These are phyloP conservation scores for Bryum argenteum DNA, from an alignment of 225 moss, liverwort and hornwort genomes.

Conservation along the genomic window DNA sequence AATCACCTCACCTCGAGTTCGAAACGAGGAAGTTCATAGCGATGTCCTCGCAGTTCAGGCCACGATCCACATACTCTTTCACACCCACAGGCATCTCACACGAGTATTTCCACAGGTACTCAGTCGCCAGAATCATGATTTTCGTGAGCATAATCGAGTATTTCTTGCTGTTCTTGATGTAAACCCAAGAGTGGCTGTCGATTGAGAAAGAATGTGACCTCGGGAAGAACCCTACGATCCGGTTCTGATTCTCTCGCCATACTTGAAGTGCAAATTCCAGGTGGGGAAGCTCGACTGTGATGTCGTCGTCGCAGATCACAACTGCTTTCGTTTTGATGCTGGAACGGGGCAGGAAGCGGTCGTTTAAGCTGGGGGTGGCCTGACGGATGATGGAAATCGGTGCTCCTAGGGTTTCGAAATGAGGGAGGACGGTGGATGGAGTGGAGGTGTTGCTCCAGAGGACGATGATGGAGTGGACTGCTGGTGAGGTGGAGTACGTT, in stretches of 20 bases:
- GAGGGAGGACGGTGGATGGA: constrained; percentile 47
- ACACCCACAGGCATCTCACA: constrained; percentile 85
- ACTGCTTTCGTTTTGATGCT: constrained; percentile 79
- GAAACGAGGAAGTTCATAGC: constrained; percentile 98
- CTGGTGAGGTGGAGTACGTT: constrained; percentile 60
- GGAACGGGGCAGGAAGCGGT: constrained; percentile 77
- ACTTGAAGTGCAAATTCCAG: constrained; percentile 73
- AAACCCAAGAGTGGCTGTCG: constrained; percentile 75
- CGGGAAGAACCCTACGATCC: constrained; percentile 91
- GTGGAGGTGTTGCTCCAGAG: constrained; percentile 94
- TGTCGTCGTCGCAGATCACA: constrained; percentile 93
- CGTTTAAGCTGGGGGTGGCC: constrained; percentile 72
- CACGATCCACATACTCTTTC: constrained; percentile 75
- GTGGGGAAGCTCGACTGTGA: constrained; percentile 64
- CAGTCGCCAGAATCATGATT: constrained; percentile 85
- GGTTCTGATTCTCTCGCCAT: constrained; percentile 69
- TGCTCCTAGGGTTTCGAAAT: constrained; percentile 58
- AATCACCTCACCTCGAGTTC: constrained; percentile 43
- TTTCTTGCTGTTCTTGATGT: constrained; percentile 56
- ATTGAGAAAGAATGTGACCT: constrained; percentile 65
- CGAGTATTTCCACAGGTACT: constrained; percentile 77
- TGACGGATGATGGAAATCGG: constrained; percentile 80
- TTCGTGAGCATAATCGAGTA: constrained; percentile 97
- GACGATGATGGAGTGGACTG: constrained; percentile 74
- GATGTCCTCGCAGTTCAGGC: constrained; percentile 97